Evolutionary conservation across 164 flowering plant genomes (phyloP).

Genomic region (Echeveria elegans): DNA sequence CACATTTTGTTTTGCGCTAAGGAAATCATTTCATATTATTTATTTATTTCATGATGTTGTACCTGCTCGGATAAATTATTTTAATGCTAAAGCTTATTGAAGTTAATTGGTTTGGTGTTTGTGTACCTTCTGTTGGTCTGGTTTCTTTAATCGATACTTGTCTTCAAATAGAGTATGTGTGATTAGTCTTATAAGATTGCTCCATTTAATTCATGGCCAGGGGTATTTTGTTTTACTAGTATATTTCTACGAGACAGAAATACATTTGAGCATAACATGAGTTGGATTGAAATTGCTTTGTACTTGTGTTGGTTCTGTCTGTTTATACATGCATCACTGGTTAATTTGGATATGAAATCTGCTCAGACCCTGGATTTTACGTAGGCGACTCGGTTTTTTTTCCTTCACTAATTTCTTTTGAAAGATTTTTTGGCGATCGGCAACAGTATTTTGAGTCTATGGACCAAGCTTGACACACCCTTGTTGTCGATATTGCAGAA

Average conservation of each 20-base stretch:
- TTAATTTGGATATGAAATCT: background rate
- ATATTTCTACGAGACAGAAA: too few species aligned
- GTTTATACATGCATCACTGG: background rate
- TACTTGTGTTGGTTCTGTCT: background rate
- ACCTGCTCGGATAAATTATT: too few species aligned
- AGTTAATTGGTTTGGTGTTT: too few species aligned
- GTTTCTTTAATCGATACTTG: too few species aligned
- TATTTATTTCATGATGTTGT: background rate
- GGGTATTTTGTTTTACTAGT: too few species aligned
- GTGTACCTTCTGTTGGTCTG: too few species aligned
- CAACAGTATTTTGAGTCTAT: background rate
- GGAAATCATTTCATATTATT: background rate
- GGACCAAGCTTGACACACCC: background rate
- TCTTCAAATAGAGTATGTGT: too few species aligned
- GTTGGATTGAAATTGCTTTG: background rate
- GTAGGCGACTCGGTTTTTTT: background rate
- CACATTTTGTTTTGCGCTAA: background rate
- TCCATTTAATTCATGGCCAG: too few species aligned
- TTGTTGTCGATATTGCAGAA: constrained; percentile 46
- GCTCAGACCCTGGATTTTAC: background rate
- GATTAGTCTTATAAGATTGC: too few species aligned
- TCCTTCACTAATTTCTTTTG: too few species aligned
- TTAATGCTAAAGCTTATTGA: too few species aligned
- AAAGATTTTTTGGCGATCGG: background rate
- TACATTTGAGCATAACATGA: background rate